A percentile compares a stretch with the other conserved stretches of the same genome.
Evolutionary conservation across 352 stramenopile species (phyloP).

Genomic region (Globisporangium ultimum): DNA sequence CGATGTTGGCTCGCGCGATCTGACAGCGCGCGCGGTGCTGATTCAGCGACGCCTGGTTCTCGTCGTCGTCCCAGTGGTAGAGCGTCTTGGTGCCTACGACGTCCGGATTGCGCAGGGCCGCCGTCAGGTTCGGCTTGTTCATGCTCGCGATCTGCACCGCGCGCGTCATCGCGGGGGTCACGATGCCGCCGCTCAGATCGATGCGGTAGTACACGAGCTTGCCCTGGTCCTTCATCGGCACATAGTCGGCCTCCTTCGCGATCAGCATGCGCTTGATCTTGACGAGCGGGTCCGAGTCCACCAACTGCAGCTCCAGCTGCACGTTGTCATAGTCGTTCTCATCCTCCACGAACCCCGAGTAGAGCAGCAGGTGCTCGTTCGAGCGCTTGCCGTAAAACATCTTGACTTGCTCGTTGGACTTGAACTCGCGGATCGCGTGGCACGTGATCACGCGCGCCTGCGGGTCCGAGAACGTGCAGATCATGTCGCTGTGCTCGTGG

Average conservation of each 20-base stretch:
- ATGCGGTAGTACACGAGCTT: constrained; percentile 22
- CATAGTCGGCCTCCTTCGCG: constrained; percentile 29
- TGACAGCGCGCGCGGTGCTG: constrained; percentile 12
- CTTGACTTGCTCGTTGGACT: constrained; percentile 32
- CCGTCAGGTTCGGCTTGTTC: constrained; percentile 29
- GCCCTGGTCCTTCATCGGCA: constrained; percentile 13
- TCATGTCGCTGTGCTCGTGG: constrained; percentile 38
- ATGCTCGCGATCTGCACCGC: constrained; percentile 29
- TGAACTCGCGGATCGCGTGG: constrained; percentile 36
- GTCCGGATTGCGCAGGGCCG: constrained; percentile 20
- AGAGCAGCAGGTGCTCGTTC: constrained; percentile 51
- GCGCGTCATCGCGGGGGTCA: constrained; percentile 23
- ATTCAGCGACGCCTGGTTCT: constrained; percentile 15
- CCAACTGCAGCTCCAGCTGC: constrained; percentile 18
- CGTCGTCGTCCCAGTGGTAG: constrained; percentile 21
- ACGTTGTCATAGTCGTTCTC: constrained; percentile 33
- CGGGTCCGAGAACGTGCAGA: constrained; percentile 44
- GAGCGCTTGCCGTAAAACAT: constrained; percentile 65
- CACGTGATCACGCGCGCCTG: constrained; percentile 26
- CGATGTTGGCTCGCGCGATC: constrained; percentile 6
- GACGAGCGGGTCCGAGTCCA: constrained; percentile 22
- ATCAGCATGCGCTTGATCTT: constrained; percentile 48
- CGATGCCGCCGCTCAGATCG: constrained; percentile 19
- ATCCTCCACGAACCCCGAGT: constrained; percentile 52
- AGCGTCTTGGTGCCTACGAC: constrained; percentile 21